Evolutionary conservation across 1,139 yeast species (phyloP).

Genomic region (Arxiozyma heterogenica): DNA sequence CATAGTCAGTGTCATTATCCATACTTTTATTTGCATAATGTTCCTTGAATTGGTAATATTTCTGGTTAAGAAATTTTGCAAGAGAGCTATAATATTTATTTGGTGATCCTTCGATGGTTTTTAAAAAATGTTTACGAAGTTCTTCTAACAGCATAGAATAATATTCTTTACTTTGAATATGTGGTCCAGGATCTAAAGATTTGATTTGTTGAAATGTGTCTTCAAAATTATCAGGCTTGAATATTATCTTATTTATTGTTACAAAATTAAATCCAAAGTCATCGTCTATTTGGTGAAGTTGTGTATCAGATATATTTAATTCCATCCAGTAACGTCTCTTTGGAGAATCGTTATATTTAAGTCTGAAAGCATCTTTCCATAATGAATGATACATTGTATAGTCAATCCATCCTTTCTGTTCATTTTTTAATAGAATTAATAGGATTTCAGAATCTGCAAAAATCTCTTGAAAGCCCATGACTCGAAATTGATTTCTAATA

Average conservation of each 20-base stretch:
- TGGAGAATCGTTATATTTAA: background rate
- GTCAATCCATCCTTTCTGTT: background rate
- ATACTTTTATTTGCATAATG: background rate
- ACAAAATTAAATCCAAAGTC: background rate
- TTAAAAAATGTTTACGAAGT: background rate
- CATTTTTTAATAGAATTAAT: background rate
- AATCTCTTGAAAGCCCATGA: background rate
- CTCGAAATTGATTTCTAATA: background rate
- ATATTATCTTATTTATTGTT: background rate
- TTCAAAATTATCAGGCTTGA: background rate
- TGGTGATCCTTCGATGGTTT: background rate
- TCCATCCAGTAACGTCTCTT: background rate
- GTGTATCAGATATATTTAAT: background rate
- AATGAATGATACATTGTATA: background rate
- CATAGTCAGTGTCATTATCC: background rate
- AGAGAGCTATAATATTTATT: background rate
- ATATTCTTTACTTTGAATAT: background rate
- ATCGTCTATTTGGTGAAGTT: background rate
- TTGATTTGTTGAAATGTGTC: background rate
- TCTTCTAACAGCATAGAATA: background rate
- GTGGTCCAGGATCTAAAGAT: background rate
- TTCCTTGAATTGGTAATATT: background rate
- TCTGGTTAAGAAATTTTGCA: background rate
- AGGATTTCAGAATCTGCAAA: background rate
- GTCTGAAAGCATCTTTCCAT: background rate